Percentiles rank a stretch among this genome's conserved stretches.
phyloP scores from a whole-genome alignment of 1,284 basidiomycete genomes.

The Mycena citricolor region DNA sequence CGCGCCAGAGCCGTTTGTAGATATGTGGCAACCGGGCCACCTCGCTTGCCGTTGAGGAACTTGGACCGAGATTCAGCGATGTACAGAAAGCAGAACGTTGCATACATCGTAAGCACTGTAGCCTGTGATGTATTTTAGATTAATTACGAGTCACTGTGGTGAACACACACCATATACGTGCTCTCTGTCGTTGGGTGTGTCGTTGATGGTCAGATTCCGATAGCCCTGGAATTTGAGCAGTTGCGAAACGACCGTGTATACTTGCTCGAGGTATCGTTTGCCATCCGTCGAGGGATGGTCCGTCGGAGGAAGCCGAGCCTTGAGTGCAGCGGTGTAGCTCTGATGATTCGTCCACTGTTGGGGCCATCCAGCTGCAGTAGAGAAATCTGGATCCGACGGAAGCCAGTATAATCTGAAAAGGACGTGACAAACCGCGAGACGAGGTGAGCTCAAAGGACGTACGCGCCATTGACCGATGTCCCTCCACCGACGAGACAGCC shows the following conservation, averaged over 20 bases:
- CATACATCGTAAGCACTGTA: slow-evolving; percentile 51
- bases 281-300: slow-evolving; percentile 62
- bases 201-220: slow-evolving; percentile 52
- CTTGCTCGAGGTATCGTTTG: slow-evolving; percentile 55
- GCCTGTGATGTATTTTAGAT: no score
- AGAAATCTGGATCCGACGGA: slow-evolving; percentile 52
- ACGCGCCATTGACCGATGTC: slow-evolving; percentile 61
- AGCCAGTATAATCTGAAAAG: slow-evolving; percentile 51
- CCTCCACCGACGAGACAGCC: slow-evolving; percentile 65
- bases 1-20: slow-evolving; percentile 55
- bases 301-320: slow-evolving; percentile 52
- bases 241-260: slow-evolving; percentile 42
- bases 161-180: slow-evolving; percentile 59
- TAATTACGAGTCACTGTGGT: no score
- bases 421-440: not conserved
- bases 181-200: slow-evolving; percentile 54
- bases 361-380: slow-evolving; percentile 53
- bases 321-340: slow-evolving; percentile 51
- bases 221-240: slow-evolving; percentile 52
- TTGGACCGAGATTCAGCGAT: not conserved
- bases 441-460: not conserved
- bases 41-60: slow-evolving; percentile 55
- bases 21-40: slow-evolving; percentile 60
- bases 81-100: not conserved
- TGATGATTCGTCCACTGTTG: slow-evolving; percentile 50